phyloP scores from a whole-genome alignment of 108 stramenopile genomes.

The Cylindrotheca fusiformis region DNA sequence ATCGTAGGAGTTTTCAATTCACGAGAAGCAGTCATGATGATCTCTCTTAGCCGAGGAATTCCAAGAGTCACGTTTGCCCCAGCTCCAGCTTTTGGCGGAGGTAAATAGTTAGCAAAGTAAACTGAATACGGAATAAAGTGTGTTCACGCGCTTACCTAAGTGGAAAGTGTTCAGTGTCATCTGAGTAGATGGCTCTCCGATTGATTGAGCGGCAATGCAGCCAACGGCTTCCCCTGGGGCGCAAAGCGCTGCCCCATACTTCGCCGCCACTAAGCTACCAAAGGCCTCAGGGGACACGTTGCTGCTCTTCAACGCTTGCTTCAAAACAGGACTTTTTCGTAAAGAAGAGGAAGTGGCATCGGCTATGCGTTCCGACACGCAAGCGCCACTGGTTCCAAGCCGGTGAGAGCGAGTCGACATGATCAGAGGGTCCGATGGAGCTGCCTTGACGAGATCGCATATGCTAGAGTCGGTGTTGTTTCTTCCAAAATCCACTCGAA shows the following conservation, averaged over 20 bases:
- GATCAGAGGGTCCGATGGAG: constrained; percentile 75
- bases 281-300: constrained; percentile 57
- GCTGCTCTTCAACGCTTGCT: constrained; percentile 50
- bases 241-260: constrained; percentile 89
- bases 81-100: constrained; percentile 78
- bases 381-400: constrained; percentile 77
- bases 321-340: constrained; percentile 43
- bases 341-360: constrained; percentile 46
- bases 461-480: constrained; percentile 50
- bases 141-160: constrained; percentile 36
- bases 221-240: constrained; percentile 99
- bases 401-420: constrained; percentile 47
- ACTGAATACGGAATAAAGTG: not conserved
- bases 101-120: not conserved
- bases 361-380: constrained; percentile 84
- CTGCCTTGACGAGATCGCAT: constrained; percentile 64
- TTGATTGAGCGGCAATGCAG: constrained; percentile 93
- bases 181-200: constrained; percentile 99
- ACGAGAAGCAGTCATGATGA: constrained; percentile 99
- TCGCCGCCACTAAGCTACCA: constrained; percentile 74
- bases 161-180: constrained; percentile 99
- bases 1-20: constrained; percentile 96
- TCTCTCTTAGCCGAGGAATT: constrained; percentile 98
- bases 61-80: constrained; percentile 99
- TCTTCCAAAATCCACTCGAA: constrained; percentile 49